A percentile compares a stretch with the other conserved stretches of the same genome.
These are phyloP conservation scores for Phytophthora ohioensis DNA, from an alignment of 352 stramenopile genomes.

Conservation along the genomic window DNA sequence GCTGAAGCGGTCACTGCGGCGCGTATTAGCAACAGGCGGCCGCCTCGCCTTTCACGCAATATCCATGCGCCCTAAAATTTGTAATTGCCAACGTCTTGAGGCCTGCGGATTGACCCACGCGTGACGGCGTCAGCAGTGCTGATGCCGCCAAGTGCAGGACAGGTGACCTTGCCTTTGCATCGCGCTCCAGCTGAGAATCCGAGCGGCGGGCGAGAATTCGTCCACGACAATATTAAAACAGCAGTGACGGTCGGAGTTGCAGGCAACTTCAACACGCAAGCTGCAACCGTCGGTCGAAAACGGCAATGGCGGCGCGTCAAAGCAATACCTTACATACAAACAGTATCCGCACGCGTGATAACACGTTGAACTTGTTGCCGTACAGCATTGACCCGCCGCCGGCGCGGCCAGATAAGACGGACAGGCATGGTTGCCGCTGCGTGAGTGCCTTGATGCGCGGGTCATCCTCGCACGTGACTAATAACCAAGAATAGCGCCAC, in stretches of 20 bases:
- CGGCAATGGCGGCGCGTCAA: neutral
- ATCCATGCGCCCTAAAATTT: slow-evolving; percentile 42
- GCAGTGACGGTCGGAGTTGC: slow-evolving; percentile 1
- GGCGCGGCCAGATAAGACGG: slow-evolving; percentile 24
- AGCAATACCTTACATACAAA: too few species aligned
- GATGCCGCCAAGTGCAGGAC: neutral
- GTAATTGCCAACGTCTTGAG: slow-evolving; percentile 30
- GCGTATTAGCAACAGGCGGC: slow-evolving; percentile 26
- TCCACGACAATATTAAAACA: neutral
- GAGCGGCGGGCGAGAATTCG: slow-evolving; percentile 4
- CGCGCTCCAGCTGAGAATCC: slow-evolving; percentile 22
- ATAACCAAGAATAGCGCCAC: slow-evolving; percentile 17
- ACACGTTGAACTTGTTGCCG: slow-evolving; percentile 13
- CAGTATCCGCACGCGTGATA: neutral
- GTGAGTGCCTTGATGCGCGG: slow-evolving; percentile 8
- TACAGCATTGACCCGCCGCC: neutral
- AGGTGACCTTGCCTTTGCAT: slow-evolving; percentile 3
- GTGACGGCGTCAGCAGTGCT: neutral
- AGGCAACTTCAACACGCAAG: slow-evolving; percentile 29
- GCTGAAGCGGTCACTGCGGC: slow-evolving; percentile 15
- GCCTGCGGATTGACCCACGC: slow-evolving; percentile 8
- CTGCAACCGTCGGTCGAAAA: slow-evolving; percentile 14
- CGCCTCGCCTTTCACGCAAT: slow-evolving; percentile 37
- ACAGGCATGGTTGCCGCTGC: slow-evolving; percentile 9
- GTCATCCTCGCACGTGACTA: slow-evolving; percentile 20